These are phyloP conservation scores for Daldinia sp. DNA, from an alignment of 2,329 filamentous ascomycete genomes.

Conservation along the genomic window DNA sequence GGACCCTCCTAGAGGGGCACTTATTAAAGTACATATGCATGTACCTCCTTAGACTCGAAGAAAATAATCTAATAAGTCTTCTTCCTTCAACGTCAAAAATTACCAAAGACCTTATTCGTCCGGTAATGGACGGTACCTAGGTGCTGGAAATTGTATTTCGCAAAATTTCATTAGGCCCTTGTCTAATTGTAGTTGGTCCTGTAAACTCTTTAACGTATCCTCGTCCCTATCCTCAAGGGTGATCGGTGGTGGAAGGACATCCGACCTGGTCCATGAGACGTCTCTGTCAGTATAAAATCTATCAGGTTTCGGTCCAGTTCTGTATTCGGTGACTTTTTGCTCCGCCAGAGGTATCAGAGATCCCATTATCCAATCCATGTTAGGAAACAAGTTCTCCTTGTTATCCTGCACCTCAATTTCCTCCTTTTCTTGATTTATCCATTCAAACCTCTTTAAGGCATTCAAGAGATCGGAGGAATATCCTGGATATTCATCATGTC, in stretches of 20 bases:
- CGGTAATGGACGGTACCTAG: not conserved
- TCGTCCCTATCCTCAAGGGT: not conserved
- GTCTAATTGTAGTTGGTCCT: not conserved
- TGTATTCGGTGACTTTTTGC: not conserved
- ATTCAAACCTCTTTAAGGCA: not conserved
- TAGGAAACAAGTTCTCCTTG: not conserved
- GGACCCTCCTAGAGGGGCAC: no score
- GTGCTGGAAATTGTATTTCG: not conserved
- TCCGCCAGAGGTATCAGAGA: not conserved
- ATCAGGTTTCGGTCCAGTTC: not conserved
- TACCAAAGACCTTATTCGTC: no score
- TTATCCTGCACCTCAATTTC: not conserved
- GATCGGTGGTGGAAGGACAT: not conserved
- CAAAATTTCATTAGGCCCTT: not conserved
- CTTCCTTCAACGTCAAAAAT: no score
- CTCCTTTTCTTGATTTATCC: not conserved
- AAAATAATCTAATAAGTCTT: no score
- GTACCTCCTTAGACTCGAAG: no score
- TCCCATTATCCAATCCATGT: not conserved
- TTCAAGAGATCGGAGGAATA: conserved; percentile 6
- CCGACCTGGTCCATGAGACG: not conserved
- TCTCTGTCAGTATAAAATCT: not conserved
- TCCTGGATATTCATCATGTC: no score
- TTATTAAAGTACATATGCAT: no score
- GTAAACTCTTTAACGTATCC: not conserved